Evolutionary conservation across 1,284 basidiomycete genomes (phyloP), one percentile per base, ranked within the genome.

Genomic region (Neolentinus lepideus): DNA sequence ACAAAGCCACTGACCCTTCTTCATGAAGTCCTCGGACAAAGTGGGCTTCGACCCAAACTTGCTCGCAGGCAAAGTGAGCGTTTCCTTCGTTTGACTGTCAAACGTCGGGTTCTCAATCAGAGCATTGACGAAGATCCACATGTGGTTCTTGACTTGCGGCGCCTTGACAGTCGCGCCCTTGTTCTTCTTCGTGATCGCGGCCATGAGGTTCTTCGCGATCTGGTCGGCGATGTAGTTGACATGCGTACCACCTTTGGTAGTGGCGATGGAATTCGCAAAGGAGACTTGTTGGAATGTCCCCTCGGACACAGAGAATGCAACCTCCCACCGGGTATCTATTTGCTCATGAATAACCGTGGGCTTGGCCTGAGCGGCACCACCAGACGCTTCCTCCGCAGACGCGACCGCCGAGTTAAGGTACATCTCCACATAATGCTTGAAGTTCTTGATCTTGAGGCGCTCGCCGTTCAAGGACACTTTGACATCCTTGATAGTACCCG

Each of bases 61-160:
- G 51, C 85, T 89, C 38, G 87, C 76, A 24, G 90, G 88, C 51
- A 99, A 76, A 1, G 95, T 99, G 62, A 99, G 74, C 8, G 88
- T 92, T 72, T 99, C 97, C 76, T 99, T 99, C 51, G 97, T 99
- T 73, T 99, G 97, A 75, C 94, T 95, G 78, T 99, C 96, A 72
- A 99, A 99, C 1, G 95, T 93, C 9, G 97, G 96, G 68, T 99
- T 99, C 74, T 98, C 95, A 60, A 99, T 90, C 60, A 98, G 78
- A 22, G 92, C 87, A 66, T 99, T 99, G 69, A 99, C 90, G 67
- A 99, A 99, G 58, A 99, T 82, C 94, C 94, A 97, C 83, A 99
- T 94, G 68, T 99, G 95, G 67, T 91, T 95, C 76, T 93, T 96
- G 74, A 99, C 88, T 72, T 98, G 94, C 58, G 86, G 83, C 11